A percentile compares a stretch with the other conserved stretches of the same genome.
phyloP scores from a whole-genome alignment of 345 rosid genomes.

The Hibiscus mutabilis region DNA sequence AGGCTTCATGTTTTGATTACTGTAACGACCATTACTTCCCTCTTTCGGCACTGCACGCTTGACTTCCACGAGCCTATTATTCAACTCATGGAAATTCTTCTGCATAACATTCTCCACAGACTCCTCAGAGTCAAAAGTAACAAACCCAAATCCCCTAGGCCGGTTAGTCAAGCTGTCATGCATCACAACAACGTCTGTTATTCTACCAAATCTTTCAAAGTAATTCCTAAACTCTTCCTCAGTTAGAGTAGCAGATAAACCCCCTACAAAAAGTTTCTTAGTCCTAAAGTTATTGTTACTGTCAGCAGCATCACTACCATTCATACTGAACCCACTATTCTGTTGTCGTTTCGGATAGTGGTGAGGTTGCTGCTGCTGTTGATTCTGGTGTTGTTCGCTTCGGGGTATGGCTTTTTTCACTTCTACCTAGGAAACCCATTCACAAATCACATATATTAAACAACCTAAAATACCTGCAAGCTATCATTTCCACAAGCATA shows the following conservation, averaged over 20 bases:
- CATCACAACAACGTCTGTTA: slow-evolving; percentile 78
- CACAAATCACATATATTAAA: background rate
- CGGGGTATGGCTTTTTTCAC: slow-evolving; percentile 47
- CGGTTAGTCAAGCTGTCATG: slow-evolving; percentile 57
- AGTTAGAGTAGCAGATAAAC: slow-evolving; percentile 54
- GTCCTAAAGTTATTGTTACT: slow-evolving; percentile 24
- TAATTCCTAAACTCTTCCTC: slow-evolving; percentile 64
- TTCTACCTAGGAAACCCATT: slow-evolving; percentile 37
- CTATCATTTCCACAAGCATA: slow-evolving; percentile 1
- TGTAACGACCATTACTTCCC: slow-evolving; percentile 26
- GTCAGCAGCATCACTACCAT: slow-evolving; percentile 20
- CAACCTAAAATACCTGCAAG: slow-evolving; percentile 3
- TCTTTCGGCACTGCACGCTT: slow-evolving; percentile 87
- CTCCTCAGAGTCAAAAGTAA: slow-evolving; percentile 65
- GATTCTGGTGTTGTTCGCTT: slow-evolving; percentile 32
- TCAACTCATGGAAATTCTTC: slow-evolving; percentile 55
- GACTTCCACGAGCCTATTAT: slow-evolving; percentile 62
- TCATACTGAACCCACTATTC: slow-evolving; percentile 18
- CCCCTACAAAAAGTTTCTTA: slow-evolving; percentile 82
- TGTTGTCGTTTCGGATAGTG: slow-evolving; percentile 15
- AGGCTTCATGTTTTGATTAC: slow-evolving; percentile 9
- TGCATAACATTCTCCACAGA: slow-evolving; percentile 59
- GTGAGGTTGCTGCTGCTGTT: slow-evolving; percentile 19
- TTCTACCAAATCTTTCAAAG: slow-evolving; percentile 69
- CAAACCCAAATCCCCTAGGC: slow-evolving; percentile 87